Evolutionary conservation across 306 rosid species (phyloP).

Genomic region (Herpetospermum pedunculosum): DNA sequence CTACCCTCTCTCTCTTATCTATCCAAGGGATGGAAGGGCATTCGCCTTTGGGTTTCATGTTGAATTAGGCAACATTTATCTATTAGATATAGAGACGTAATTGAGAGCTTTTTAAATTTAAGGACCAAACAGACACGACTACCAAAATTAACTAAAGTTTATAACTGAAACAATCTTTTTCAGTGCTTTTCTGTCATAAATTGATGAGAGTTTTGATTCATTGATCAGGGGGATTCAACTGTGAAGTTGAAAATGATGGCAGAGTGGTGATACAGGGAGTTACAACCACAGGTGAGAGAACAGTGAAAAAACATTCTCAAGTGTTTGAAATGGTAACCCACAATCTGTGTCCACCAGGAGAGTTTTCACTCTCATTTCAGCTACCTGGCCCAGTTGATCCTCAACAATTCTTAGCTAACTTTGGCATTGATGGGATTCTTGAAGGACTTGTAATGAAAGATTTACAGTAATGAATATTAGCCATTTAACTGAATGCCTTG

Average conservation of each 20-base stretch:
- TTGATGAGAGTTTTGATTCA: constrained; percentile 10
- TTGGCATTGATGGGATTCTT: constrained; percentile 63
- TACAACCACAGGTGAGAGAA: constrained; percentile 63
- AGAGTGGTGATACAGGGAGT: constrained; percentile 42
- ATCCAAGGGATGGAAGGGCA: no score
- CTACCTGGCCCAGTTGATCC: constrained; percentile 76
- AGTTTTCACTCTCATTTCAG: constrained; percentile 54
- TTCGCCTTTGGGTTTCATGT: no score
- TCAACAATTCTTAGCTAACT: constrained; percentile 43
- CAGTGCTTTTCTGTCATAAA: neutral
- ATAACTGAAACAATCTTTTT: neutral
- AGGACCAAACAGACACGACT: neutral
- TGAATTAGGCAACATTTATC: neutral
- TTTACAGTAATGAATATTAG: neutral
- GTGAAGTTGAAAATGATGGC: constrained; percentile 52
- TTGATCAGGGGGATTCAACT: constrained; percentile 53
- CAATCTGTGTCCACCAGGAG: constrained; percentile 67
- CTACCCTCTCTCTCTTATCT: no score
- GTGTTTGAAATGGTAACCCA: constrained; percentile 64
- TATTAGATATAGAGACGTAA: neutral
- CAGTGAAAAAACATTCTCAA: constrained; percentile 45
- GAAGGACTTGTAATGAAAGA: constrained; percentile 66
- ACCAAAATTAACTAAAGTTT: neutral
- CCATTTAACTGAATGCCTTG: neutral
- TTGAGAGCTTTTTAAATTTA: neutral